Evolutionary conservation across 2,329 filamentous ascomycete species (phyloP), one percentile per base, ranked within the genome.

Genomic region (Dothideomycetidae sp.): DNA sequence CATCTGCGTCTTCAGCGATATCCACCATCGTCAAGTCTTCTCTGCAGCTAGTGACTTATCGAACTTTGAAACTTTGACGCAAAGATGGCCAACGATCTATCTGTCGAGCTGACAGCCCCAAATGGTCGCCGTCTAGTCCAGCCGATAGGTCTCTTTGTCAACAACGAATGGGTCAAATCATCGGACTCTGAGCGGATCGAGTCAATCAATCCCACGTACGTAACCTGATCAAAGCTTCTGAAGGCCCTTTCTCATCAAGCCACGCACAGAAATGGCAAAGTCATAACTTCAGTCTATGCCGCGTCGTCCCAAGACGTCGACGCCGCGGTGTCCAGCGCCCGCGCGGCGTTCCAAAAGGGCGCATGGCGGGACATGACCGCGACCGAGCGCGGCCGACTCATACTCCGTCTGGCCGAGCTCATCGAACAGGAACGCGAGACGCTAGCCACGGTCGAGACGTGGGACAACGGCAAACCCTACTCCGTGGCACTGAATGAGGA

Each of bases 381-480:
- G 13, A 75, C 75, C 3, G 74, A 80, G 36, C 73, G 81, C 26
- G 80, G 75, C 28, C 66, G 67, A 14, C 57, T 86, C 41, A 70
- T 90, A 67, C 64, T 66, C 53, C 80, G 75, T 54, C 70, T 88
- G 18, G 75, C 78, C 13, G 71, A 79, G 42, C 62, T 88, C 21
- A 63, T 86, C 23, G 73, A 78, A 35, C 53, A 75, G 50, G 66
- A 90, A 54, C 67, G 65, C 46, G 68, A 77, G 47, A 67, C 62
- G 0, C 56, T 79, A 3, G 73, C 74, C 21, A 73, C 73, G 2
- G 73, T 78, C 40, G 81, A 90, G 60, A 78, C 80, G 0, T 78
- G 81, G 68, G 81, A 90, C 56, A 86, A 84, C 50, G 82, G 80
- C 55, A 85, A 88, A 56, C 76, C 80, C 3, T 82, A 81, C 55